Evolutionary conservation across 352 stramenopile species (phyloP).

Genomic region (Globisporangium cederbergense): DNA sequence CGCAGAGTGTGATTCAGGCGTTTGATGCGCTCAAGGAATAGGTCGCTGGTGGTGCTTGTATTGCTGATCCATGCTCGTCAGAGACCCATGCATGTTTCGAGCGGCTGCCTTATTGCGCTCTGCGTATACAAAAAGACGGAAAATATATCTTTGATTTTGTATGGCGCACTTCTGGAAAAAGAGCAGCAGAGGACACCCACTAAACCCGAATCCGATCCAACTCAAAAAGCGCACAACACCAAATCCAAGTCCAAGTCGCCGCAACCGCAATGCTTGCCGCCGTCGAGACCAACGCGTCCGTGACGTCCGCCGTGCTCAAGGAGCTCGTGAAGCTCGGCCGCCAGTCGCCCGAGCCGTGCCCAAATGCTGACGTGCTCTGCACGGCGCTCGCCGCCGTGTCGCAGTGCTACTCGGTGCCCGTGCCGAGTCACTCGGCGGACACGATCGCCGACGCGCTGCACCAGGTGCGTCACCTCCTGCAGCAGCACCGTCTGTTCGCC

Average conservation of each 20-base stretch:
- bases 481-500: constrained; percentile 38
- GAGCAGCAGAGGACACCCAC: too few species aligned
- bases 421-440: constrained; percentile 32
- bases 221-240: background rate
- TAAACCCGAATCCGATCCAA: background rate
- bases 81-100: too few species aligned
- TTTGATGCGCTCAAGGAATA: constrained; percentile 54
- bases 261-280: background rate
- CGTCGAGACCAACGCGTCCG: constrained; percentile 5
- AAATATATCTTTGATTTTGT: too few species aligned
- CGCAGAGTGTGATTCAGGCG: constrained; percentile 87
- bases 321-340: constrained; percentile 15
- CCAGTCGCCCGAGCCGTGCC: constrained; percentile 9
- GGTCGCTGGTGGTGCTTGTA: too few species aligned
- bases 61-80: too few species aligned
- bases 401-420: constrained; percentile 42
- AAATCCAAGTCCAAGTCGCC: background rate
- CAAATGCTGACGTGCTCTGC: constrained; percentile 34
- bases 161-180: too few species aligned
- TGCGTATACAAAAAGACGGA: too few species aligned
- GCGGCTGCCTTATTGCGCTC: too few species aligned
- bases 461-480: constrained; percentile 36
- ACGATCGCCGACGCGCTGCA: constrained; percentile 36
- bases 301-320: constrained; percentile 14
- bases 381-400: constrained; percentile 37